These are phyloP conservation scores for Stemphylium vesicarium DNA, from an alignment of 2,329 filamentous ascomycete species.

Conservation along the genomic window DNA sequence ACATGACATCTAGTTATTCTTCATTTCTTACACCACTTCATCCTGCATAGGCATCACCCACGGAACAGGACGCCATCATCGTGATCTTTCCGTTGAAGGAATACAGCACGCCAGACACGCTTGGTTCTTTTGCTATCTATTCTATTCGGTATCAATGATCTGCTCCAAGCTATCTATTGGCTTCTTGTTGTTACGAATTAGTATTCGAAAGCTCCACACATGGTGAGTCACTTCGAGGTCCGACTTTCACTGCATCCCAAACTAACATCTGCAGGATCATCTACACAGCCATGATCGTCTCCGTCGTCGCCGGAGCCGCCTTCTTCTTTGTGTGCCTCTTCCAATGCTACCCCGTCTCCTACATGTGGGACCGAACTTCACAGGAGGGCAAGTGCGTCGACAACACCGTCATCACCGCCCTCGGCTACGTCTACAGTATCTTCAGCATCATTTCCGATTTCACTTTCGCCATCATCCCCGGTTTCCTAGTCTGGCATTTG, in stretches of 20 bases:
- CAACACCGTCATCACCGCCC: conserved; percentile 47
- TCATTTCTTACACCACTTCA: conserved; percentile 31
- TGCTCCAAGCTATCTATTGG: conserved; percentile 44
- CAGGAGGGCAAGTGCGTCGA: conserved; percentile 52
- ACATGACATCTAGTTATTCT: conserved; percentile 26
- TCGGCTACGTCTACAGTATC: conserved; percentile 56
- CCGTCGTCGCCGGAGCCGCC: conserved; percentile 44
- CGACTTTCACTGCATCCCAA: no score
- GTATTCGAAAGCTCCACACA: conserved; percentile 36
- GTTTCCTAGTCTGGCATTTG: conserved; percentile 58
- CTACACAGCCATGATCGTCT: conserved; percentile 46
- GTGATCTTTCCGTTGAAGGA: conserved; percentile 26
- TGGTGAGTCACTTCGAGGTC: conserved; percentile 9
- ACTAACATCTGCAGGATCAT: conserved; percentile 36
- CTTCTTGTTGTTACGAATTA: conserved; percentile 41
- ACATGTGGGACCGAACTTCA: conserved; percentile 56
- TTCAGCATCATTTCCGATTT: conserved; percentile 58
- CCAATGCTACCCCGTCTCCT: conserved; percentile 58
- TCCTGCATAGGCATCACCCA: conserved; percentile 38
- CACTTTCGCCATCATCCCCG: conserved; percentile 57
- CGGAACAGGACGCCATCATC: conserved; percentile 40
- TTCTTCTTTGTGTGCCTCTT: conserved; percentile 58
- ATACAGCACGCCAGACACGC: conserved; percentile 34
- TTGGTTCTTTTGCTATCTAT: conserved; percentile 46
- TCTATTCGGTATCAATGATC: conserved; percentile 43